Conservation (phyloP, 2,329 filamentous ascomycete species). For the Xylaria sp. region DNA sequence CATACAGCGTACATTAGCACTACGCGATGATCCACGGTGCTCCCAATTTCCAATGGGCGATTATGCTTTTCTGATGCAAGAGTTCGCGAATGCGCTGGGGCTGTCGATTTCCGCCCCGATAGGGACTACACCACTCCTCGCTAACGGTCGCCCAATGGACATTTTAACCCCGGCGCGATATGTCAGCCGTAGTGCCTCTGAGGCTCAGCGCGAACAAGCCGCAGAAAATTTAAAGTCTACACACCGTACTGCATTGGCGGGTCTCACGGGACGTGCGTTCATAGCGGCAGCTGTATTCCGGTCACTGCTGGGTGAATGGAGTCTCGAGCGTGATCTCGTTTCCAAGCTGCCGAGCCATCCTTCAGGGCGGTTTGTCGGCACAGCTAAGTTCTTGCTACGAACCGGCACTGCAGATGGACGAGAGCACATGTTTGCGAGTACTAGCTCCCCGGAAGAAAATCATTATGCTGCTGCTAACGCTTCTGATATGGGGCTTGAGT, state of each 20-base stretch:
- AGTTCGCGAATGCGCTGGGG: slow-evolving; percentile 69
- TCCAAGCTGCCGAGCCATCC: slow-evolving; percentile 68
- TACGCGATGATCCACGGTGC: slow-evolving; percentile 63
- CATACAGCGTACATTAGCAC: slow-evolving; percentile 58
- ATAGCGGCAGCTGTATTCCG: slow-evolving; percentile 75
- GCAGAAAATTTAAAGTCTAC: slow-evolving; percentile 59
- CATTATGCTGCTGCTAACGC: slow-evolving; percentile 36
- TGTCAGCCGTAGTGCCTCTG: slow-evolving; percentile 53
- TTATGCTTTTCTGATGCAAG: slow-evolving; percentile 79
- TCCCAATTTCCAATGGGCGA: slow-evolving; percentile 87
- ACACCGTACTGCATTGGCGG: slow-evolving; percentile 55
- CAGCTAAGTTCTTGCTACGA: slow-evolving; percentile 72
- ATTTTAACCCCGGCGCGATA: slow-evolving; percentile 68
- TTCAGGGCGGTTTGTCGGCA: slow-evolving; percentile 72
- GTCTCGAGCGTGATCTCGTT: slow-evolving; percentile 66
- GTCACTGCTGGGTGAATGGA: slow-evolving; percentile 77
- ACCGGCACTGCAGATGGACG: slow-evolving; percentile 66
- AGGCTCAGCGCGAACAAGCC: slow-evolving; percentile 55
- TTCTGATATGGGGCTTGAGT: slow-evolving; percentile 63
- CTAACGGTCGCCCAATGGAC: slow-evolving; percentile 58
- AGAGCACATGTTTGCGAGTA: slow-evolving; percentile 29
- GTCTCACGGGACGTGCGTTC: slow-evolving; percentile 60
- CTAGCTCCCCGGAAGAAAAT: slow-evolving; percentile 6
- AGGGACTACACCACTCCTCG: slow-evolving; percentile 50
- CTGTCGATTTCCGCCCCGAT: slow-evolving; percentile 58